These are phyloP conservation scores for Thecaphora thlaspeos DNA, from an alignment of 1,284 basidiomycete species.

Conservation along the genomic window DNA sequence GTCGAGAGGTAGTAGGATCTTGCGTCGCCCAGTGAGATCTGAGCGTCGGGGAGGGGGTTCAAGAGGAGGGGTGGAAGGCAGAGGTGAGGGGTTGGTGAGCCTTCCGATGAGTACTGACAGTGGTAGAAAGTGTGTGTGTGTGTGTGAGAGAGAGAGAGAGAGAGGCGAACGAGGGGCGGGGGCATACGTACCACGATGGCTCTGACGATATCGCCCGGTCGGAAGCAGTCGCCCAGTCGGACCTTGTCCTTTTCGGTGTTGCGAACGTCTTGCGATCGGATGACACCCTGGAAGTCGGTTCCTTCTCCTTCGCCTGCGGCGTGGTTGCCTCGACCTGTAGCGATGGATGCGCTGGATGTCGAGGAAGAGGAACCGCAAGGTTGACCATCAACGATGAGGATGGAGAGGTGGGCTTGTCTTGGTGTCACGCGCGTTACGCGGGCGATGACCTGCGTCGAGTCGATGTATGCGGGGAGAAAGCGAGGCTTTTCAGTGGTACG, in stretches of 20 bases:
- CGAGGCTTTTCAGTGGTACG: no score
- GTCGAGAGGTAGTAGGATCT: constrained; percentile 84
- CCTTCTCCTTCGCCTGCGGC: constrained; percentile 54
- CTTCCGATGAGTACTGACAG: no score
- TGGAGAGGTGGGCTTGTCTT: constrained; percentile 79
- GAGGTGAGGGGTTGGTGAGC: no score
- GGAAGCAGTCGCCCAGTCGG: constrained; percentile 89
- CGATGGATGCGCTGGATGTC: constrained; percentile 16
- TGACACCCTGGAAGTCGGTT: constrained; percentile 78
- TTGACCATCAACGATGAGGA: constrained; percentile 85
- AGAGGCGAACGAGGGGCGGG: no score
- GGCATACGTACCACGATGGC: constrained; percentile 69
- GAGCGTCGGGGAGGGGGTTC: no score
- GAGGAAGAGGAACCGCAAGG: constrained; percentile 60
- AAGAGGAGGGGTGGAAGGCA: no score
- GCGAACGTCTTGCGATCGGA: constrained; percentile 75
- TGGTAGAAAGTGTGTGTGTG: no score
- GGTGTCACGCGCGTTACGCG: constrained; percentile 82
- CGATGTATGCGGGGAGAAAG: no score
- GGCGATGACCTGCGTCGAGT: constrained; percentile 70
- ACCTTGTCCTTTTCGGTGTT: constrained; percentile 89
- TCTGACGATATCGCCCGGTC: constrained; percentile 91
- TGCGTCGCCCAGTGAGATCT: constrained; percentile 59
- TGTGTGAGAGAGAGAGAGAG: no score
- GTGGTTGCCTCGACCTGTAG: constrained; percentile 43